phyloP scores from a whole-genome alignment of 176 grass and related monocot genomes.

The Areca catechu region DNA sequence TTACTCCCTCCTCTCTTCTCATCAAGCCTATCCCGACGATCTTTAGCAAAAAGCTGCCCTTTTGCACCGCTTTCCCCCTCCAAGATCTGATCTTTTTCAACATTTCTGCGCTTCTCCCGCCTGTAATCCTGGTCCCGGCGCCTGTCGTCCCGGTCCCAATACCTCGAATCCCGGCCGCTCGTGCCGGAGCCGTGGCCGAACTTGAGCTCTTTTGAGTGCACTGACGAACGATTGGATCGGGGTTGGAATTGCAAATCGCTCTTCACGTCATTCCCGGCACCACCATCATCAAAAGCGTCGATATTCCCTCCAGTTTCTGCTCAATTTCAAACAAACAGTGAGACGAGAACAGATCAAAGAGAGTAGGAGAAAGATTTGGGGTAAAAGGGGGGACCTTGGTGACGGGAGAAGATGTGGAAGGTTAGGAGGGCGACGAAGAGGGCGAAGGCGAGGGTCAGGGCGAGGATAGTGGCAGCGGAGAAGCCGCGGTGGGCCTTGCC shows the following conservation, averaged over 20 bases:
- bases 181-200: slow-evolving; percentile 57
- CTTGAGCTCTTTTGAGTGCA: slow-evolving; percentile 52
- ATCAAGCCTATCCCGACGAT: neutral
- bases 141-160: slow-evolving; percentile 74
- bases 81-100: slow-evolving; percentile 24
- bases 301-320: slow-evolving; percentile 37
- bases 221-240: slow-evolving; percentile 20
- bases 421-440: slow-evolving; percentile 59
- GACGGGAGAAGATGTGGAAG: slow-evolving; percentile 25
- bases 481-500: slow-evolving; percentile 49
- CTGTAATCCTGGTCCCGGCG: slow-evolving; percentile 56
- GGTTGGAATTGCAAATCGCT: slow-evolving; percentile 22
- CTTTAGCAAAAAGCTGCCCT: slow-evolving; percentile 11
- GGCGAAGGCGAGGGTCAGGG: slow-evolving; percentile 21
- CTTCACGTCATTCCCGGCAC: slow-evolving; percentile 11
- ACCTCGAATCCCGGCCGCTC: slow-evolving; percentile 63
- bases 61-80: slow-evolving; percentile 5
- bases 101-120: slow-evolving; percentile 14
- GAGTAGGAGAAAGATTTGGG: neutral
- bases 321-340: slow-evolving; percentile 6
- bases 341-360: slow-evolving; percentile 10
- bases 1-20: slow-evolving; percentile 27
- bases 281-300: slow-evolving; percentile 22
- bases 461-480: slow-evolving; percentile 19
- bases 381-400: neutral